These are phyloP conservation scores for Neurospora sp. DNA, from an alignment of 2,329 filamentous ascomycete genomes.

Conservation along the genomic window DNA sequence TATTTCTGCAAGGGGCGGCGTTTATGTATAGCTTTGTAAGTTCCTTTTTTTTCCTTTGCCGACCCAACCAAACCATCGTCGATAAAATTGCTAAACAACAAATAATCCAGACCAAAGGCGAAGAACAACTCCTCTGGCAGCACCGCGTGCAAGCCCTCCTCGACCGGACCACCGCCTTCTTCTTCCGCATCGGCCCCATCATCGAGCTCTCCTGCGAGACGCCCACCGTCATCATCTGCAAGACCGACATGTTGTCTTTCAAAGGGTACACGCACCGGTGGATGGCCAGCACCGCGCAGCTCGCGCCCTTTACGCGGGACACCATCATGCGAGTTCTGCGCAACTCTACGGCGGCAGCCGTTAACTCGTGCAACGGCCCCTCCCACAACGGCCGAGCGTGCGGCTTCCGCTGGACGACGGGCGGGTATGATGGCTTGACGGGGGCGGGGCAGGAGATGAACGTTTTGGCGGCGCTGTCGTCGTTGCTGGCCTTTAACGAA, in stretches of 20 bases:
- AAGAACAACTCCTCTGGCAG: slow-evolving; percentile 38
- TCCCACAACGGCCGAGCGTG: slow-evolving; percentile 27
- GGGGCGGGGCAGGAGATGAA: slow-evolving; percentile 42
- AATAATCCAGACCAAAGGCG: slow-evolving; percentile 27
- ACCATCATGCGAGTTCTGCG: slow-evolving; percentile 34
- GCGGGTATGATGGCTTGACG: slow-evolving; percentile 30
- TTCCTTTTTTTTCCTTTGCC: slow-evolving; percentile 1
- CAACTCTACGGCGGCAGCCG: slow-evolving; percentile 37
- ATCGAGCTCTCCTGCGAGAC: slow-evolving; percentile 43
- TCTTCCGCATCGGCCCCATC: slow-evolving; percentile 25
- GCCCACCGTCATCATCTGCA: slow-evolving; percentile 33
- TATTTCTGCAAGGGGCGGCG: slow-evolving; percentile 47
- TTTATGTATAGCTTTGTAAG: slow-evolving; percentile 51
- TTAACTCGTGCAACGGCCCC: slow-evolving; percentile 33
- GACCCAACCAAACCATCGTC: not conserved
- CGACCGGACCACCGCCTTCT: slow-evolving; percentile 21
- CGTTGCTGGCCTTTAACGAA: slow-evolving; percentile 21
- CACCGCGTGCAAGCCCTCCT: slow-evolving; percentile 36
- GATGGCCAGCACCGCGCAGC: slow-evolving; percentile 35
- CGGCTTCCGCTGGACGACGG: slow-evolving; percentile 36
- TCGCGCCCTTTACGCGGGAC: slow-evolving; percentile 37
- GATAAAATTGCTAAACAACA: no score
- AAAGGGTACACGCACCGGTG: slow-evolving; percentile 44
- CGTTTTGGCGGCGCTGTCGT: slow-evolving; percentile 36
- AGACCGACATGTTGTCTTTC: slow-evolving; percentile 47